Evolutionary conservation across 1,284 basidiomycete genomes (phyloP).

Genomic region (Ceratobasidium sp.): DNA sequence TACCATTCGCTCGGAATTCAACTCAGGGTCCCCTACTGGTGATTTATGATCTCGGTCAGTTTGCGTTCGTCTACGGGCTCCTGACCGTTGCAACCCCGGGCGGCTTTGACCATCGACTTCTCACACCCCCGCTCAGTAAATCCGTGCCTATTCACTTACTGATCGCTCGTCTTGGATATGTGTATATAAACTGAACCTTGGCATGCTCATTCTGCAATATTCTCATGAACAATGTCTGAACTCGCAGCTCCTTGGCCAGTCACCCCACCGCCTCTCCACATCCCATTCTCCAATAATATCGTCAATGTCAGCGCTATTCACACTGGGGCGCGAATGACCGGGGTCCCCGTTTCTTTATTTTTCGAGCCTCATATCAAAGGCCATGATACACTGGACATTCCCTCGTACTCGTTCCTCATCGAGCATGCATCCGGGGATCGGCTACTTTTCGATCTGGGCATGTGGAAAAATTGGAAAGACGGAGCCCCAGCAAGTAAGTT

Average conservation of each 20-base stretch:
- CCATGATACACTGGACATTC: background rate
- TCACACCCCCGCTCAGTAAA: too few relatives aligned
- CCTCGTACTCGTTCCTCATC: background rate
- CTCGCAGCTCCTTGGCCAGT: background rate
- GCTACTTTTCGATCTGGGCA: background rate
- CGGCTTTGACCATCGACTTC: too few relatives aligned
- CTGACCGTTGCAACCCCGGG: too few relatives aligned
- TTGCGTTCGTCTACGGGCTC: too few relatives aligned
- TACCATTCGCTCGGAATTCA: background rate
- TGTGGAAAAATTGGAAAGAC: background rate
- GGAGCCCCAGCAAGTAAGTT: background rate
- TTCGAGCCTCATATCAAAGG: slow-evolving; percentile 6
- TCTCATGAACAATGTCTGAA: slow-evolving; percentile 16
- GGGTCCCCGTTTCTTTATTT: background rate
- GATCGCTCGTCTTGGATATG: too few relatives aligned
- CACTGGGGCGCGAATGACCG: background rate
- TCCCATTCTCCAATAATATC: background rate
- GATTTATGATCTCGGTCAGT: too few relatives aligned
- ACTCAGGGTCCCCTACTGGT: too few relatives aligned
- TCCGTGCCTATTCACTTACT: too few relatives aligned
- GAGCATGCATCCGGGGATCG: background rate
- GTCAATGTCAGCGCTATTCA: background rate
- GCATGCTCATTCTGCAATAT: too few relatives aligned
- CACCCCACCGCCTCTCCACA: background rate
- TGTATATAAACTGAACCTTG: too few relatives aligned